A percentile compares a stretch with the other conserved stretches of the same genome.
Evolutionary conservation across 768 basidiomycete genomes (phyloP).

Genomic region (Gymnopilus junonius): DNA sequence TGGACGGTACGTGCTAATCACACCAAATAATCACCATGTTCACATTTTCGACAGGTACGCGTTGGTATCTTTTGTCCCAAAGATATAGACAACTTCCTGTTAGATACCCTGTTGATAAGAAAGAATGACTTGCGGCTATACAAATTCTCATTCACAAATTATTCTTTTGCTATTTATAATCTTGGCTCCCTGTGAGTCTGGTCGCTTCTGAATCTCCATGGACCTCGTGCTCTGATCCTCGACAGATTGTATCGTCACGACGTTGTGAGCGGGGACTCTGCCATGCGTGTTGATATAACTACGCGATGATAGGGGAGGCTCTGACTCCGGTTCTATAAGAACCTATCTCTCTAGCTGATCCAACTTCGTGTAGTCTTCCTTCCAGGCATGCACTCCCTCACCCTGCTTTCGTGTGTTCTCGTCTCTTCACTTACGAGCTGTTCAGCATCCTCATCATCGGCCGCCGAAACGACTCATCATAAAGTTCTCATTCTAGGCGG

Average conservation of each 20-base stretch:
- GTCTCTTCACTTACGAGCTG: background rate
- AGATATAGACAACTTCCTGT: background rate
- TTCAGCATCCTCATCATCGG: background rate
- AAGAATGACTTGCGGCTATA: background rate
- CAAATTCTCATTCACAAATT: background rate
- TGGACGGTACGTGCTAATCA: slow-evolving; percentile 64
- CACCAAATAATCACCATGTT: background rate
- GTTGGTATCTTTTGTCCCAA: slow-evolving; percentile 39
- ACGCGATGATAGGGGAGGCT: background rate
- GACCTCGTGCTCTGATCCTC: background rate
- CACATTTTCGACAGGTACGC: slow-evolving; percentile 42
- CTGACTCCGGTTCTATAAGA: background rate
- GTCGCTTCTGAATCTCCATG: background rate
- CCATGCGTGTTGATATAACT: background rate
- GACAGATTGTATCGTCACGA: background rate
- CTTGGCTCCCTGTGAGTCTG: background rate
- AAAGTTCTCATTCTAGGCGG: slow-evolving; percentile 66
- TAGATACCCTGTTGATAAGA: background rate
- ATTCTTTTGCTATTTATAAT: background rate
- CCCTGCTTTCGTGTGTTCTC: background rate
- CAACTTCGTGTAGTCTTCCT: background rate
- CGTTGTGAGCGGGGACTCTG: background rate
- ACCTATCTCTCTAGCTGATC: background rate
- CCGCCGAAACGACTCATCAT: background rate
- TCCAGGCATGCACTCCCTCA: background rate